Evolutionary conservation across 2,329 filamentous ascomycete genomes (phyloP).

Genomic region (Colletotrichum sp.): DNA sequence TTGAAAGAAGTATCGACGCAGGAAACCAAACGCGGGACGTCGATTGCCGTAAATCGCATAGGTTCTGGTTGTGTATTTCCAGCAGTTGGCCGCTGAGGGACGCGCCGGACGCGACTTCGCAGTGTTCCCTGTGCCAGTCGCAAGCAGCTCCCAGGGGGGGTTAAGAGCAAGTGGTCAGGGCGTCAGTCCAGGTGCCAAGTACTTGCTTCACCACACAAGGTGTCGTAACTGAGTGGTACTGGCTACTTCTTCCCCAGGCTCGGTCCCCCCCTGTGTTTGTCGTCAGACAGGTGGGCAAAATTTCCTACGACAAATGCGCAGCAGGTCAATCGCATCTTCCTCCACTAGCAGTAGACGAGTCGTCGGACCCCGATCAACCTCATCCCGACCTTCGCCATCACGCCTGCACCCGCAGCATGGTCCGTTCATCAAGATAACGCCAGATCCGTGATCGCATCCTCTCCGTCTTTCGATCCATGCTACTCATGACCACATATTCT

Average conservation of each 20-base stretch:
- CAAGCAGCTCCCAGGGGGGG: conserved; percentile 2
- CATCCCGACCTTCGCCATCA: conserved; percentile 41
- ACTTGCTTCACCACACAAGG: background rate
- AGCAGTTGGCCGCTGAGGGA: background rate
- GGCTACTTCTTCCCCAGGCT: conserved; percentile 27
- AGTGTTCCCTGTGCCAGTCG: conserved; percentile 6
- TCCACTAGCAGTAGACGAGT: conserved; percentile 15
- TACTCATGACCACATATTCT: conserved; percentile 46
- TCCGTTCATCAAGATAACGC: conserved; percentile 48
- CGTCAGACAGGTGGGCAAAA: conserved; percentile 36
- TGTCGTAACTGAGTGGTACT: conserved; percentile 19
- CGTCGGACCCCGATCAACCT: conserved; percentile 24
- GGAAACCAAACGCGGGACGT: background rate
- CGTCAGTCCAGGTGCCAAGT: background rate
- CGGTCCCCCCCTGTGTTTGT: conserved; percentile 20
- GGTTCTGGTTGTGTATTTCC: background rate
- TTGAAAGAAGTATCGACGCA: background rate
- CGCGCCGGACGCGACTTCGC: conserved; percentile 22
- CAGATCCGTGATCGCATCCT: conserved; percentile 47
- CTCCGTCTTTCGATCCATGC: conserved; percentile 41
- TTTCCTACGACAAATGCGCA: conserved; percentile 31
- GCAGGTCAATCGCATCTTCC: conserved; percentile 17
- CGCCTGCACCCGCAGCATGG: conserved; percentile 43
- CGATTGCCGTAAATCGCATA: background rate
- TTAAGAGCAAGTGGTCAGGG: conserved; percentile 1